Evolutionary conservation across 495 filamentous ascomycete genomes (phyloP).

Genomic region (Penicillium roqueforti): DNA sequence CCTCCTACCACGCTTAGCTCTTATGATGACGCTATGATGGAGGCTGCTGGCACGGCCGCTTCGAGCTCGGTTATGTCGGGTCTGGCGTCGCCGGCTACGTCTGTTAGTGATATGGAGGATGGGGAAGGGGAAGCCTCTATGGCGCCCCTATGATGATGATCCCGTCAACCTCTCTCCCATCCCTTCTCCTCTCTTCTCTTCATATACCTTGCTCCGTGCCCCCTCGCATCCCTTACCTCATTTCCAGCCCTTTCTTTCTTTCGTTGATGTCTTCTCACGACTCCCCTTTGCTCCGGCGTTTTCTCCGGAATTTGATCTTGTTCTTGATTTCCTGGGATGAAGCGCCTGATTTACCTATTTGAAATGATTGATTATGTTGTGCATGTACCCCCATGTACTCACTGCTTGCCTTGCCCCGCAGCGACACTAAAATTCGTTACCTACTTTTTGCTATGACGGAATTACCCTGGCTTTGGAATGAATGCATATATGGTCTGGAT

Average conservation of each 20-base stretch:
- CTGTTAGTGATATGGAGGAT: constrained; percentile 28
- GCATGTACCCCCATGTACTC: neutral
- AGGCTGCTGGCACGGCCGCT: constrained; percentile 12
- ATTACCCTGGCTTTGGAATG: constrained; percentile 7
- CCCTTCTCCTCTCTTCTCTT: neutral
- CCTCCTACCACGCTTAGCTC: constrained; percentile 2
- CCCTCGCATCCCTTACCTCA: neutral
- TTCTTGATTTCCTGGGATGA: constrained; percentile 5
- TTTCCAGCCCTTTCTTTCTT: neutral
- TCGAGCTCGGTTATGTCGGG: constrained; percentile 34
- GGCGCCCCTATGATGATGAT: constrained; percentile 12
- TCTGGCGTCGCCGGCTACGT: constrained; percentile 31
- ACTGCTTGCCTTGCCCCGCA: neutral
- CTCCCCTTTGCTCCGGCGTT: neutral
- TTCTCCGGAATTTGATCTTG: neutral
- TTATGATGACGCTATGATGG: constrained; percentile 26
- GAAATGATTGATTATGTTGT: neutral
- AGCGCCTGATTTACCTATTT: constrained; percentile 10
- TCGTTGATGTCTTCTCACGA: neutral
- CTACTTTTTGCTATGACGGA: neutral
- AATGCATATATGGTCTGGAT: too few relatives aligned
- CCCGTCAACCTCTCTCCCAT: neutral
- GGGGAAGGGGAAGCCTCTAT: constrained; percentile 17
- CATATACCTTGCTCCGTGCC: neutral
- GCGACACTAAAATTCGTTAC: neutral